Conservation (phyloP, 768 basidiomycete species). For the Imleria badia region DNA sequence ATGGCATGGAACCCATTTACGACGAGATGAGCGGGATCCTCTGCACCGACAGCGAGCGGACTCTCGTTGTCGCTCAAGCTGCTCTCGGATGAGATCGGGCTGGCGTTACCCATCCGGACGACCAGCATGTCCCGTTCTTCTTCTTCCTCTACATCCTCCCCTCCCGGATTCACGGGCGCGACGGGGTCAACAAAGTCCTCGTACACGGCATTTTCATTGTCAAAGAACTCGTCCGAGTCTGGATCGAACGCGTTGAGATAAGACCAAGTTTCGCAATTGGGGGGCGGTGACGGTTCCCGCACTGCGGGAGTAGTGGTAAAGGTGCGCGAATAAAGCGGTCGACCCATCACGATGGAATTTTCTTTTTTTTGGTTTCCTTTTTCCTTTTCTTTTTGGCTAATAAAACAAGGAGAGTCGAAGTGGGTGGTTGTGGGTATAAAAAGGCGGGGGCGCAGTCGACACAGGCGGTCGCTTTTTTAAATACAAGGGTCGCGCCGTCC, state of each 20-base stretch:
- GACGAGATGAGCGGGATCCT: constrained; percentile 42
- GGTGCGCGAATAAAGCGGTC: constrained; percentile 54
- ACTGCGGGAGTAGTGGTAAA: constrained; percentile 40
- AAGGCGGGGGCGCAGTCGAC: background rate
- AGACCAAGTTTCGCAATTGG: constrained; percentile 61
- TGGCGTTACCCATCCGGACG: constrained; percentile 32
- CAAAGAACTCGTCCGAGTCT: constrained; percentile 77
- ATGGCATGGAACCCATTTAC: constrained; percentile 35
- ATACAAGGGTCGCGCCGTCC: constrained; percentile 3
- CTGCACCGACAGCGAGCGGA: constrained; percentile 47
- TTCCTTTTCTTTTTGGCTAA: constrained; percentile 15
- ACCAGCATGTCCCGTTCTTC: constrained; percentile 35
- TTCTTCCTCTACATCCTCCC: constrained; percentile 12
- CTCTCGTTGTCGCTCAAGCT: constrained; percentile 48
- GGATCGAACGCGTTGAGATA: constrained; percentile 70
- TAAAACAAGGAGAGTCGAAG: constrained; percentile 25
- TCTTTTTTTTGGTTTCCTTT: background rate
- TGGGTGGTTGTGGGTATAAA: constrained; percentile 10
- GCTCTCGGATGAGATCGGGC: constrained; percentile 40
- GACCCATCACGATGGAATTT: constrained; percentile 44
- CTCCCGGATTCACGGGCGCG: constrained; percentile 2
- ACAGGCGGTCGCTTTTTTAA: constrained; percentile 14
- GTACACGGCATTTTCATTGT: constrained; percentile 53
- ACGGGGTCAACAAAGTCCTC: constrained; percentile 62
- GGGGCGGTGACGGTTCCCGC: constrained; percentile 43